A percentile compares a stretch with the other conserved stretches of the same genome.
Evolutionary conservation across 2,329 filamentous ascomycete genomes (phyloP).

Genomic region (Zalaria sp.): DNA sequence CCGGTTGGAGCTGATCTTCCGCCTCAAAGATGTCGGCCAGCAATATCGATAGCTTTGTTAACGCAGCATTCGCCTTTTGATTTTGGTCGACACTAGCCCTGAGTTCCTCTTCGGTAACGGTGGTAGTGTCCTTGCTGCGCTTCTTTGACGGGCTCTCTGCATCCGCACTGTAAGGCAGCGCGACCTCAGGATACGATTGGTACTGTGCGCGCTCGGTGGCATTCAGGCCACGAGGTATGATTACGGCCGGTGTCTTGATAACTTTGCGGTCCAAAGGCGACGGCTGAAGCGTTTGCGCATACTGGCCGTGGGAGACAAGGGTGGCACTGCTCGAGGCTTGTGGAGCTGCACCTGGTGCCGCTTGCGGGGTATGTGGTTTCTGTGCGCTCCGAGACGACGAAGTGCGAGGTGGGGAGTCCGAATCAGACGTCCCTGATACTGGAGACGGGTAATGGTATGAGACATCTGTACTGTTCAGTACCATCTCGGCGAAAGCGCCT

Average conservation of each 20-base stretch:
- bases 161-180: background rate
- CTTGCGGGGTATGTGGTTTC: too few relatives aligned
- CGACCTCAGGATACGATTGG: slow-evolving; percentile 4
- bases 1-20: slow-evolving; percentile 53
- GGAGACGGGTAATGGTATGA: too few relatives aligned
- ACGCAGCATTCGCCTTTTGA: slow-evolving; percentile 62
- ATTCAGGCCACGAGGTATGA: slow-evolving; percentile 13
- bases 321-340: too few relatives aligned
- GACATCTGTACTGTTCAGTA: slow-evolving; percentile 25
- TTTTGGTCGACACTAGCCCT: slow-evolving; percentile 51
- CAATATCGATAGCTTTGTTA: slow-evolving; percentile 55
- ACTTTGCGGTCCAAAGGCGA: too few relatives aligned
- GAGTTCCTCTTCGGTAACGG: background rate
- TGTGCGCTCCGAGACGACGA: too few relatives aligned
- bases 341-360: too few relatives aligned
- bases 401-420: too few relatives aligned
- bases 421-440: too few relatives aligned
- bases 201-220: slow-evolving; percentile 19
- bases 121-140: background rate
- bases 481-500: slow-evolving; percentile 40
- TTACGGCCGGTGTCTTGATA: slow-evolving; percentile 1
- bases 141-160: too few relatives aligned
- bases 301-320: too few relatives aligned
- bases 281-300: too few relatives aligned
- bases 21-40: slow-evolving; percentile 62